phyloP scores from a whole-genome alignment of 2,329 filamentous ascomycete genomes.

The Fusarium sp. region DNA sequence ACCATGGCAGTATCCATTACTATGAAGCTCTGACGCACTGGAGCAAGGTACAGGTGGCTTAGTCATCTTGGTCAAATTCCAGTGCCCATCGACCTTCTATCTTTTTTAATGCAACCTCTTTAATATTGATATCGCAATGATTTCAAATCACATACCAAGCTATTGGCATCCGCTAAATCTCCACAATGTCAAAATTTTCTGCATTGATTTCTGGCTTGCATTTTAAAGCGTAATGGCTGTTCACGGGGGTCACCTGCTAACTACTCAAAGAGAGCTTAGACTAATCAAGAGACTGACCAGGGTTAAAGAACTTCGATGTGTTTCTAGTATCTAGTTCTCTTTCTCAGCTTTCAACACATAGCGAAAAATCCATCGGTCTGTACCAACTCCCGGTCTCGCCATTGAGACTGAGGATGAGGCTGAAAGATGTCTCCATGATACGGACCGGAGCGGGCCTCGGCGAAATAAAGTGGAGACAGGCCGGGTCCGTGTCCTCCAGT shows the following conservation, averaged over 20 bases:
- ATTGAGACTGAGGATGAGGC: slow-evolving; percentile 12
- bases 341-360: too few species aligned
- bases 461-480: slow-evolving; percentile 25
- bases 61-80: slow-evolving; percentile 39
- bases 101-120: slow-evolving; percentile 13
- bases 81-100: not conserved
- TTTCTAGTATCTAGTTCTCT: too few species aligned
- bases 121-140: slow-evolving; percentile 16
- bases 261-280: not conserved
- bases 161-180: not conserved
- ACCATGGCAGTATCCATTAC: slow-evolving; percentile 42
- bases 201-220: not conserved
- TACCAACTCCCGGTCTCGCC: slow-evolving; percentile 3
- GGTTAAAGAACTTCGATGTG: not conserved
- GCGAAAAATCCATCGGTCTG: not conserved
- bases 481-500: slow-evolving; percentile 21
- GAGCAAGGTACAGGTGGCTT: slow-evolving; percentile 38
- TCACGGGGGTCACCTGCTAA: not conserved
- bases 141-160: not conserved
- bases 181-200: not conserved
- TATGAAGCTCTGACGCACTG: slow-evolving; percentile 44
- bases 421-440: slow-evolving; percentile 12
- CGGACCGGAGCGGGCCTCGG: slow-evolving; percentile 26
- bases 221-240: not conserved
- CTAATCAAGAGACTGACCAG: not conserved